Conservation (phyloP, 441 rosid species). For the Cnidoscolus chayamansa region DNA sequence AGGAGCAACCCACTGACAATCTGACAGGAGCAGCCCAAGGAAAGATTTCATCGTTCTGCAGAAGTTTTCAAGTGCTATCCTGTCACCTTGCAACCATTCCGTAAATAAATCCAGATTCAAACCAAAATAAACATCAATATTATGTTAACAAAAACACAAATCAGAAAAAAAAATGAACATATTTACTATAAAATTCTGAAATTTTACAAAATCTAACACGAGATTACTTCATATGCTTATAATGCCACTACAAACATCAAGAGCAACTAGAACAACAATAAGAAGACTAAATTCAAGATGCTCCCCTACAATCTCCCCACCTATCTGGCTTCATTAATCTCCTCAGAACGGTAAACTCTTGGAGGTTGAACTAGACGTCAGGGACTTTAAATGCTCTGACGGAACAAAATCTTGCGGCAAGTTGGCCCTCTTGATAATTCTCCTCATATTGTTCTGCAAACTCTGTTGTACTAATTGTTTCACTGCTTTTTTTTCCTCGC, state of each 20-base stretch:
- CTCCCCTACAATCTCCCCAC: conserved; percentile 22
- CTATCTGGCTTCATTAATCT: conserved; percentile 5
- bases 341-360: conserved; percentile 90
- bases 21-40: conserved; percentile 22
- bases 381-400: conserved; percentile 85
- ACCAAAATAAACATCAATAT: conserved; percentile 5
- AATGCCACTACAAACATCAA: conserved; percentile 22
- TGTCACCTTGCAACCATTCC: not conserved
- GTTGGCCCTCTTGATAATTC: conserved; percentile 95
- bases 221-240: conserved; percentile 22
- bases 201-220: conserved; percentile 12
- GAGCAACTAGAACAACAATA: conserved; percentile 10
- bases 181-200: conserved; percentile 12
- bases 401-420: conserved; percentile 94
- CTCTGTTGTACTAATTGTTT: conserved; percentile 93
- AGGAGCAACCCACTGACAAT: conserved; percentile 26
- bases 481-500: conserved; percentile 95
- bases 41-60: not conserved
- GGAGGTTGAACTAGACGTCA: conserved; percentile 80
- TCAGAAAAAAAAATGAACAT: conserved; percentile 3
- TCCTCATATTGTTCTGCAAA: conserved; percentile 90
- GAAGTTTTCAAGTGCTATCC: not conserved
- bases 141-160: not conserved
- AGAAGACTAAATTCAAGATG: conserved; percentile 40
- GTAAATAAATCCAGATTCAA: not conserved